Evolutionary conservation across 768 basidiomycete species (phyloP).

Genomic region (Butyriboletus loyo): DNA sequence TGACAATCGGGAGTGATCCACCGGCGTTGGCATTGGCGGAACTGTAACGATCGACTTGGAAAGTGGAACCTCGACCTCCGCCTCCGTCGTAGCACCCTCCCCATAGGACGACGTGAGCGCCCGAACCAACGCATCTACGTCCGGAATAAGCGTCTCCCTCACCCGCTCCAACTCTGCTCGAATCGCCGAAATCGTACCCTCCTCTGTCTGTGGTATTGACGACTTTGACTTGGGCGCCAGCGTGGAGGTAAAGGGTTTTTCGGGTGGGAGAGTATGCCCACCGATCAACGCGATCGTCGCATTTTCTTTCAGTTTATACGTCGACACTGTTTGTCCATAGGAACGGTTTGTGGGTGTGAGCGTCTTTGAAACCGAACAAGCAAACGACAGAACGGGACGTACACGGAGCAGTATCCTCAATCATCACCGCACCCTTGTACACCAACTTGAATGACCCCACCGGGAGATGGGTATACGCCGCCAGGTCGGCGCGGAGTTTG

Average conservation of each 20-base stretch:
- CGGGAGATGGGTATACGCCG: conserved; percentile 73
- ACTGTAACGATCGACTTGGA: neutral
- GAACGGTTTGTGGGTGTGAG: neutral
- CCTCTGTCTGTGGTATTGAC: conserved; percentile 35
- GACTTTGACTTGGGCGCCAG: neutral
- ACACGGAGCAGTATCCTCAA: conserved; percentile 71
- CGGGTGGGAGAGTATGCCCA: conserved; percentile 30
- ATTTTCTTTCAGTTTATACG: conserved; percentile 68
- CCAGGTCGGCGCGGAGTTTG: conserved; percentile 56
- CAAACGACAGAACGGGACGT: conserved; percentile 22
- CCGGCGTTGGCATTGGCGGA: conserved; percentile 15
- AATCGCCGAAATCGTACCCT: conserved; percentile 34
- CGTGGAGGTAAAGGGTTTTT: neutral
- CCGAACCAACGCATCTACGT: conserved; percentile 54
- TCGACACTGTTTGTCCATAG: too few relatives aligned
- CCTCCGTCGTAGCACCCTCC: neutral
- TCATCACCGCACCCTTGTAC: conserved; percentile 87
- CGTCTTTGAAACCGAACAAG: conserved; percentile 16
- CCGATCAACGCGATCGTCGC: conserved; percentile 73
- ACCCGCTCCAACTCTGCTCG: conserved; percentile 45
- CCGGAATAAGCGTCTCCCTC: conserved; percentile 50
- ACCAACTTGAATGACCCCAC: conserved; percentile 77
- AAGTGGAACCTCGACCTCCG: neutral
- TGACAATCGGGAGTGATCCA: conserved; percentile 58
- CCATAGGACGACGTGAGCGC: conserved; percentile 17